phyloP scores from a whole-genome alignment of 2,329 filamentous ascomycete genomes.

The Trichoderma sp. region DNA sequence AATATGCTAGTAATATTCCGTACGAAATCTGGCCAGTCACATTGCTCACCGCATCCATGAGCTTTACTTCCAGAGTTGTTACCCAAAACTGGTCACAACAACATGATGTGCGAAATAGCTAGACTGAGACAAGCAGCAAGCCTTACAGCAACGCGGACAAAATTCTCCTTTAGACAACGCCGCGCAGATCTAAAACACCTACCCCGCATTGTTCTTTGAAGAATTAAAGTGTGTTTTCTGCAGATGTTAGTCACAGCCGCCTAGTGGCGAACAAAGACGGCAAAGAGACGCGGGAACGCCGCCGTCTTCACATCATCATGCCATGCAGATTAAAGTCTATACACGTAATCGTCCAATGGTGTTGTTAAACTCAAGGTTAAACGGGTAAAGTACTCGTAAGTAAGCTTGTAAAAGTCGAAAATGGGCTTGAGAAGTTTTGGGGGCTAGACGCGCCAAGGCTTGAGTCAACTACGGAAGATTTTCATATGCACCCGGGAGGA shows the following conservation, averaged over 20 bases:
- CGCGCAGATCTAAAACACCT: neutral
- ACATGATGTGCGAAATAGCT: neutral
- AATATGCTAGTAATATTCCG: neutral
- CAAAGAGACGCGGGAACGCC: neutral
- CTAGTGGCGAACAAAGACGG: neutral
- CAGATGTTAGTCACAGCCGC: neutral
- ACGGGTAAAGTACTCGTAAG: neutral
- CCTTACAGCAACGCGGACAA: neutral
- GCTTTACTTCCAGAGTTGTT: neutral
- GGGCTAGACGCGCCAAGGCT: neutral
- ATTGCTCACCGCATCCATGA: neutral
- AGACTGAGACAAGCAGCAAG: neutral
- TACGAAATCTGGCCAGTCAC: neutral
- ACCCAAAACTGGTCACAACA: neutral
- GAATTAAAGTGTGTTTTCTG: neutral
- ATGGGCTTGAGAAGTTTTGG: neutral
- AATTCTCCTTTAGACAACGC: neutral
- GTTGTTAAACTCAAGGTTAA: neutral
- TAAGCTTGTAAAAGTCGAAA: neutral
- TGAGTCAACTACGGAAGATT: neutral
- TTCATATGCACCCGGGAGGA: neutral
- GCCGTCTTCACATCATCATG: neutral
- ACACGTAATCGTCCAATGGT: neutral
- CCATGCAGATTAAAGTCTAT: neutral
- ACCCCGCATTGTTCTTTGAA: neutral